Percentiles rank a stretch among this genome's conserved stretches.
phyloP scores from a whole-genome alignment of 164 flowering plant species.

The Chloranthus sessilifolius region DNA sequence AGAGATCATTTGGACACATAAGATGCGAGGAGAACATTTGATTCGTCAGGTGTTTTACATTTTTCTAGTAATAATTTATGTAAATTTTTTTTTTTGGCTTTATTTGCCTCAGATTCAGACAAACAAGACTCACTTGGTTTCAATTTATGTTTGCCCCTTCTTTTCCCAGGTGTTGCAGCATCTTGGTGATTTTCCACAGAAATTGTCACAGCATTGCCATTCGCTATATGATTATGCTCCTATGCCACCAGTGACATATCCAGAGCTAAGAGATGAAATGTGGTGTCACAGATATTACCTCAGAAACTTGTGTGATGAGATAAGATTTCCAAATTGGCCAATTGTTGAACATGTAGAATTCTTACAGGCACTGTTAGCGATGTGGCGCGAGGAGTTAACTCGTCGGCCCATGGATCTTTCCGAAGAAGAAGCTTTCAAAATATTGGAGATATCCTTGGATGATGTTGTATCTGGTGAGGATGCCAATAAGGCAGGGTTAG shows the following conservation, averaged over 20 bases:
- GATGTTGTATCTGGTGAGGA: constrained; percentile 54
- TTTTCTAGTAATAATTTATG: background rate
- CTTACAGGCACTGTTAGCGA: constrained; percentile 83
- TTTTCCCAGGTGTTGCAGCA: constrained; percentile 84
- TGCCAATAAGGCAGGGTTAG: constrained; percentile 29
- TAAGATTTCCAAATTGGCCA: constrained; percentile 97
- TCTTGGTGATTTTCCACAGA: constrained; percentile 98
- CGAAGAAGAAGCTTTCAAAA: constrained; percentile 97
- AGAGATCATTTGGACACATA: constrained; percentile 99
- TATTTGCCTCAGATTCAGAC: too few species aligned
- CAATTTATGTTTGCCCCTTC: background rate
- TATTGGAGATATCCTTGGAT: constrained; percentile 81
- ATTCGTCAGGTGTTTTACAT: constrained; percentile 83
- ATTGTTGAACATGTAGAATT: constrained; percentile 99
- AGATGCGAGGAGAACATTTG: constrained; percentile 97
- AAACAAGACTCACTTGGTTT: background rate
- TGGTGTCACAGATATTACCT: constrained; percentile 99
- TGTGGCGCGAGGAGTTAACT: constrained; percentile 99
- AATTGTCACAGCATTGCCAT: constrained; percentile 94
- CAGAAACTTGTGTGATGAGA: constrained; percentile 92
- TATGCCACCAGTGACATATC: constrained; percentile 99
- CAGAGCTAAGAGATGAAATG: constrained; percentile 98
- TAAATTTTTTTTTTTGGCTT: background rate
- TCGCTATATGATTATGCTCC: constrained; percentile 97
- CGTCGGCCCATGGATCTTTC: constrained; percentile 99